Percentiles rank a stretch among this genome's conserved stretches.
Conservation (phyloP, 306 rosid genomes). For the Parietaria judaica region DNA sequence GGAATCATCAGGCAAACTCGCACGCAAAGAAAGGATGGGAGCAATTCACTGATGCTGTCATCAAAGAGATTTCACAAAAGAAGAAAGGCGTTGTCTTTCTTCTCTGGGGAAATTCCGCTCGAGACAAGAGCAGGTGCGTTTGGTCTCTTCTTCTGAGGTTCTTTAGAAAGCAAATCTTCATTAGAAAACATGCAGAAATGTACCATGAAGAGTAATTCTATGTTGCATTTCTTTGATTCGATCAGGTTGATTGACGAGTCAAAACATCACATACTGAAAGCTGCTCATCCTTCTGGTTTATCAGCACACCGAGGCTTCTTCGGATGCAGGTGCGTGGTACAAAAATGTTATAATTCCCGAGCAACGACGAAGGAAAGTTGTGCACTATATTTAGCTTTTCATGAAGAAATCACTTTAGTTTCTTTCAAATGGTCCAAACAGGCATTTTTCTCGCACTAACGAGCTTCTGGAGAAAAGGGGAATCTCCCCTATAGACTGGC, state of each 20-base stretch:
- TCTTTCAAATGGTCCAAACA: constrained; percentile 20
- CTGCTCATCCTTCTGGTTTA: constrained; percentile 98
- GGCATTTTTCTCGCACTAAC: constrained; percentile 91
- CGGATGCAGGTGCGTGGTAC: constrained; percentile 71
- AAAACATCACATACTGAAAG: constrained; percentile 76
- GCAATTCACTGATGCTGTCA: constrained; percentile 85
- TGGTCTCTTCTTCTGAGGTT: constrained; percentile 1
- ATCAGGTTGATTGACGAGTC: constrained; percentile 40
- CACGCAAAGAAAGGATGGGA: constrained; percentile 98
- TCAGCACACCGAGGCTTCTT: constrained; percentile 92
- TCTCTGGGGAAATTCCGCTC: constrained; percentile 93
- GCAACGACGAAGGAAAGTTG: no score
- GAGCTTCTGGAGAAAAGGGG: constrained; percentile 63
- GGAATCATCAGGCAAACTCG: constrained; percentile 84
- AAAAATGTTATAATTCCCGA: not conserved
- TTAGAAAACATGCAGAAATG: not conserved
- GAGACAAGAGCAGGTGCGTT: constrained; percentile 63
- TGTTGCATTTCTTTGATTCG: no score
- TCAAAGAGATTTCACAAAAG: constrained; percentile 64
- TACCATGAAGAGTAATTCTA: not conserved
- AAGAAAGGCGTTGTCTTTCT: constrained; percentile 81
- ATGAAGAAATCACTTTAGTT: not conserved
- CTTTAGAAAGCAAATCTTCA: not conserved
- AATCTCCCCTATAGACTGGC: constrained; percentile 66
- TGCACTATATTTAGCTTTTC: not conserved